Evolutionary conservation across 306 rosid genomes (phyloP), one percentile per base, ranked within the genome.

Genomic region (Quercus wislizeni): DNA sequence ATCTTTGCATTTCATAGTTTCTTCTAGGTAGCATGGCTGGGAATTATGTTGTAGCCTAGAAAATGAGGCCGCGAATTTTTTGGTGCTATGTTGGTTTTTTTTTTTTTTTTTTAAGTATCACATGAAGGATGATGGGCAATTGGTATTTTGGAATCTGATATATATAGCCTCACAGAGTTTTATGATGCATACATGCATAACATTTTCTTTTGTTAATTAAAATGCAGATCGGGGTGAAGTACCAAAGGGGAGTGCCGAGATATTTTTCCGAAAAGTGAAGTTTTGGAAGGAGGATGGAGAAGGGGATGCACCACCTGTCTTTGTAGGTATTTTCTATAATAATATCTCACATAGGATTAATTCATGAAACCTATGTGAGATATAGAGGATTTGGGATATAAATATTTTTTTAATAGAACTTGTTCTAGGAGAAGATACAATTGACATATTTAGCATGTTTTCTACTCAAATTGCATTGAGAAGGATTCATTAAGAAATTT

Each of bases 261-360:
- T 91, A 31, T 93, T 93, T 81, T 95, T 95, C 84, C 87, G 98
- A 18, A 93, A 90, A 85, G 97, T 91, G 17, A 95, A 93, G 76
- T 93, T 95, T 84, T 93, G 97, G 98, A 93, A 87, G 73, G 97
- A 93, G 23, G 94, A 91, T 11, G 87, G 86, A 56, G 97, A 95
- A 78, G 93, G 96, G 46, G 99, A 95, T 75, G 96, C 99, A 31
- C 94, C 97, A 28, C 99, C 98, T 86, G 89, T 91, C 67, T 95
- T 95, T 93, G 97, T 95, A 85, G 89, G 97, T 92, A 86, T 86
- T 86, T 77, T 83, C 61, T 74, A 78, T 72, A 41, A 41, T 71
- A 55, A 61, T 61, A 69, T 46, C 41, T 79, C 69, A 27, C 56
- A 35, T 28, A 12, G 54, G 54, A 11, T 38, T 0, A 38, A 38